Conservation (phyloP, 768 basidiomycete genomes). For the Lactarius tabidus region DNA sequence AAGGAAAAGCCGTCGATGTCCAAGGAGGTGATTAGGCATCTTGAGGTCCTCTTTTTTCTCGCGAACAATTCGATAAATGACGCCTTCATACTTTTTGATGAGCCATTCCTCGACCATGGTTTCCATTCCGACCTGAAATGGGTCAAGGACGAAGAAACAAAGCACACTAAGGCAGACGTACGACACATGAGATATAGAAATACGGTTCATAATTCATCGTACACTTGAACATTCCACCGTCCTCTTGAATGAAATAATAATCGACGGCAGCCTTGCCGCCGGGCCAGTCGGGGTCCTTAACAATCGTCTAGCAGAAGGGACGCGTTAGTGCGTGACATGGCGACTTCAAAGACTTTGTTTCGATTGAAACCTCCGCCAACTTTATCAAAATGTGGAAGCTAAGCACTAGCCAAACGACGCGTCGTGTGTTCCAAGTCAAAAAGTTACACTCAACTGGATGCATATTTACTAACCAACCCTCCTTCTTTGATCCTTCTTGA, state of each 20-base stretch:
- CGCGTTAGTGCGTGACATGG: not conserved
- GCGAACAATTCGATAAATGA: slow-evolving; percentile 72
- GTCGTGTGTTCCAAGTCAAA: not conserved
- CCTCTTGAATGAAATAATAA: slow-evolving; percentile 96
- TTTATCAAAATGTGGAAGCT: not conserved
- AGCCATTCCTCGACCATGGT: slow-evolving; percentile 93
- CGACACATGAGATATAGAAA: slow-evolving; percentile 90
- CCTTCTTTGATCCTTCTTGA: slow-evolving; percentile 70
- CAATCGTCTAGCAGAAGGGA: slow-evolving; percentile 54
- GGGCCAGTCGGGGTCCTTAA: slow-evolving; percentile 82
- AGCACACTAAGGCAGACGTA: slow-evolving; percentile 33
- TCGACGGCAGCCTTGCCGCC: slow-evolving; percentile 89
- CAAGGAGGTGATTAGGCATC: slow-evolving; percentile 94
- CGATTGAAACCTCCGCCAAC: not conserved
- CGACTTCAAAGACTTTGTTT: not conserved
- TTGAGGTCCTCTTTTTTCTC: slow-evolving; percentile 91
- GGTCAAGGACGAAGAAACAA: not conserved
- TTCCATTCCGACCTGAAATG: slow-evolving; percentile 71
- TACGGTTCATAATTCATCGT: slow-evolving; percentile 94
- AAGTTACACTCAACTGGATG: slow-evolving; percentile 66
- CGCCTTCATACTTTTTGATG: slow-evolving; percentile 86
- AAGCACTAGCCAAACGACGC: not conserved
- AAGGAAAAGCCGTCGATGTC: slow-evolving; percentile 85
- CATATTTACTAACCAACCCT: slow-evolving; percentile 99
- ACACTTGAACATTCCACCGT: slow-evolving; percentile 94